A percentile compares a stretch with the other conserved stretches of the same genome.
These are phyloP conservation scores for Aspergillus neoniger DNA, from an alignment of 2,329 filamentous ascomycete genomes.

Conservation along the genomic window DNA sequence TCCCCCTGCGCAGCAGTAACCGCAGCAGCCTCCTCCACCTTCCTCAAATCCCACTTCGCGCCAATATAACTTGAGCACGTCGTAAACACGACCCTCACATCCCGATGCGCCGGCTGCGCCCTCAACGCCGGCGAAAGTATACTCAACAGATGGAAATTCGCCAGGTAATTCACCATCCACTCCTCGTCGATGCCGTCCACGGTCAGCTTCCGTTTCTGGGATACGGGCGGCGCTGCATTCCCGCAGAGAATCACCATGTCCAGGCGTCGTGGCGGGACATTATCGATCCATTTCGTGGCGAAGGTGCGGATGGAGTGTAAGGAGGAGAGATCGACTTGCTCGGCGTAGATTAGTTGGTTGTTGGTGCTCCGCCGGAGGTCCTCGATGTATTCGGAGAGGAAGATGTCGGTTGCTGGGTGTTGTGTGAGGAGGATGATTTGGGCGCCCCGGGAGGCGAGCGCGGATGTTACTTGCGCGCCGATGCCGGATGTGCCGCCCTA, in stretches of 20 bases:
- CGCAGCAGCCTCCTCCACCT: slow-evolving; percentile 8
- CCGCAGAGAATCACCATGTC: slow-evolving; percentile 92
- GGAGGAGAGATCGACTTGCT: slow-evolving; percentile 86
- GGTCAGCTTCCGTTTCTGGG: slow-evolving; percentile 60
- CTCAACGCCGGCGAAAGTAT: slow-evolving; percentile 88
- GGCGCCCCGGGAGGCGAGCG: slow-evolving; percentile 78
- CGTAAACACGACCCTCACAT: slow-evolving; percentile 82
- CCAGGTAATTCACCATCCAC: slow-evolving; percentile 93
- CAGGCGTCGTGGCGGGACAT: slow-evolving; percentile 80
- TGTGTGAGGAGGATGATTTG: slow-evolving; percentile 90
- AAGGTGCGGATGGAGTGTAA: slow-evolving; percentile 91
- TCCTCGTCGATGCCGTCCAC: slow-evolving; percentile 81
- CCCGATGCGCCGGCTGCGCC: slow-evolving; percentile 88
- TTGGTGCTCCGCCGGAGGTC: slow-evolving; percentile 75
- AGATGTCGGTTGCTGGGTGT: slow-evolving; percentile 77
- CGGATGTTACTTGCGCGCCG: slow-evolving; percentile 72
- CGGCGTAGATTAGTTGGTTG: slow-evolving; percentile 90
- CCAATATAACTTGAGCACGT: slow-evolving; percentile 88
- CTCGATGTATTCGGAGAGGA: slow-evolving; percentile 88
- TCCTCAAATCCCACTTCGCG: slow-evolving; percentile 62
- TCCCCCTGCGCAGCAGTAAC: background rate
- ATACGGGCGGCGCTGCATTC: slow-evolving; percentile 62
- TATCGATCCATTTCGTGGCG: slow-evolving; percentile 97
- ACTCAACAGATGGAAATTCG: slow-evolving; percentile 91
- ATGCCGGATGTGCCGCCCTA: slow-evolving; percentile 87